phyloP scores from a whole-genome alignment of 1,284 basidiomycete genomes.

The Irpex rosettiformis region DNA sequence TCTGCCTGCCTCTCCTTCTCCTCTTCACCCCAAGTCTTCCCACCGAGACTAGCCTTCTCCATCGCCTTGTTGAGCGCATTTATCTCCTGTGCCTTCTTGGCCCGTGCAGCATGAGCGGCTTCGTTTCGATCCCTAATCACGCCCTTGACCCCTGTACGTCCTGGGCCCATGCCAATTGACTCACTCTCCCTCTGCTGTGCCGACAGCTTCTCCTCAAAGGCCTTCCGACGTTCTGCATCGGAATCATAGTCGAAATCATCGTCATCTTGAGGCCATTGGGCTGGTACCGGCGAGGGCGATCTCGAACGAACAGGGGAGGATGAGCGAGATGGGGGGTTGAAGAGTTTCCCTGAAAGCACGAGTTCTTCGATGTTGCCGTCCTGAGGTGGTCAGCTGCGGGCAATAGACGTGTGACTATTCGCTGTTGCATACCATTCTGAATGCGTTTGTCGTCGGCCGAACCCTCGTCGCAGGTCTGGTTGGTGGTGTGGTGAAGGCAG shows the following conservation, averaged over 20 bases:
- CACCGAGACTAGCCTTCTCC: constrained; percentile 60
- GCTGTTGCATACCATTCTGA: not conserved
- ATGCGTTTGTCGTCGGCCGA: not conserved
- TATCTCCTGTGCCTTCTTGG: constrained; percentile 46
- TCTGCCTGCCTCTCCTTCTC: constrained; percentile 48
- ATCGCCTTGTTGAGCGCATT: constrained; percentile 49
- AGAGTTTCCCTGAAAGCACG: constrained; percentile 75
- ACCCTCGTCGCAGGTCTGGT: not conserved
- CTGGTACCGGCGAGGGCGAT: constrained; percentile 41
- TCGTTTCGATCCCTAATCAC: constrained; percentile 77
- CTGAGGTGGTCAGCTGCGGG: constrained; percentile 13
- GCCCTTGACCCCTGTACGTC: constrained; percentile 80
- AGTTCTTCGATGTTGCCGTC: constrained; percentile 57
- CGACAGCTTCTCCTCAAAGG: constrained; percentile 24
- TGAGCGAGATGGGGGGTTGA: constrained; percentile 44
- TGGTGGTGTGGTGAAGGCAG: not conserved
- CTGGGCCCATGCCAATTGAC: constrained; percentile 79
- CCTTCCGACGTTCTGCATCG: constrained; percentile 33
- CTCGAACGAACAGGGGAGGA: constrained; percentile 48
- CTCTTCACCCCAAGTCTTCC: constrained; percentile 70
- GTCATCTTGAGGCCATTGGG: constrained; percentile 29
- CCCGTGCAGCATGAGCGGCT: constrained; percentile 49
- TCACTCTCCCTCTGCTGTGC: constrained; percentile 25
- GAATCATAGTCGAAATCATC: constrained; percentile 47
- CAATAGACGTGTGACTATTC: not conserved